Conservation (phyloP, 176 grass and related monocot species). For the Pharus latifolius region DNA sequence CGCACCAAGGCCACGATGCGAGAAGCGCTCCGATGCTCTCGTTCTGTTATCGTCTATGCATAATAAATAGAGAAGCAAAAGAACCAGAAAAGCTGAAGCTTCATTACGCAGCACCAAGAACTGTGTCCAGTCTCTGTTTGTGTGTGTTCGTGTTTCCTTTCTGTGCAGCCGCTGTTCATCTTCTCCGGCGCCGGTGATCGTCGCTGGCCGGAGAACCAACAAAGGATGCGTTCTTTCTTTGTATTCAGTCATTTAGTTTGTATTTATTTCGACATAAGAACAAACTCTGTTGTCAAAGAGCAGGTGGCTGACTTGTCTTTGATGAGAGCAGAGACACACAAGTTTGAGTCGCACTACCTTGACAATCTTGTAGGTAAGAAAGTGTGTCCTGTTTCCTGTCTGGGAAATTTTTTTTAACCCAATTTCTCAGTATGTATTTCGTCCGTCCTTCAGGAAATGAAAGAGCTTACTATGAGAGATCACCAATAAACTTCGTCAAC, state of each 20-base stretch:
- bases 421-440: not conserved
- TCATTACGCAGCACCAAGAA: too few species aligned
- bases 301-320: conserved; percentile 71
- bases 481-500: conserved; percentile 83
- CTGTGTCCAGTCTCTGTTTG: too few species aligned
- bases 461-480: conserved; percentile 53
- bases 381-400: not conserved
- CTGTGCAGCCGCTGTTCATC: too few species aligned
- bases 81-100: too few species aligned
- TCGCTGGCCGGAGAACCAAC: too few species aligned
- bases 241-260: not conserved
- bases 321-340: conserved; percentile 73
- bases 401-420: not conserved
- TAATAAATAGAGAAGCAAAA: too few species aligned
- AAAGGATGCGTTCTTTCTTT: too few species aligned
- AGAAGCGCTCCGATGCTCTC: too few species aligned
- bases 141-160: too few species aligned
- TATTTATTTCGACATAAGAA: not conserved
- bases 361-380: conserved; percentile 84
- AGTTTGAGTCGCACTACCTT: conserved; percentile 74
- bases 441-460: conserved; percentile 44
- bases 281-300: not conserved
- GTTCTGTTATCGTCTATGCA: too few species aligned
- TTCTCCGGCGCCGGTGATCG: too few species aligned
- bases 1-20: too few species aligned